Base-by-base conservation (phyloP, 306 rosid species). In the Astragalus membranaceus region DNA sequence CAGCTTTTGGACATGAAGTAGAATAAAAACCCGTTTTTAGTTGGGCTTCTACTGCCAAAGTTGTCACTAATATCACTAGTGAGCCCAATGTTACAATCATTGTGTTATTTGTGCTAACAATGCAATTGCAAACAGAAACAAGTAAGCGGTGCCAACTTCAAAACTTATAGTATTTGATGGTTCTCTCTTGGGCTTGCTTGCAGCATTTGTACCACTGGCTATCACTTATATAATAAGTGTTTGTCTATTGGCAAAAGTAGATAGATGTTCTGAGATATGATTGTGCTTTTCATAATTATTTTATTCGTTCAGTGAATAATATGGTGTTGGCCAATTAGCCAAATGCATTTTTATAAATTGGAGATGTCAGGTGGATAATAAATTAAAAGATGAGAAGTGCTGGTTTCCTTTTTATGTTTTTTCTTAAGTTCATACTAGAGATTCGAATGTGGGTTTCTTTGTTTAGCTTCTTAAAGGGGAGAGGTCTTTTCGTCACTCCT, bases 1-100 rank as follows among this genome's bases (percentile, higher is more conserved):
- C 95, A 3, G 81, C 92, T 46, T 29, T 80, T 12, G 90, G 92
- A 68, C 98, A 92, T 66, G 92, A 76, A 68, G 59, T 74, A 2
- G 89, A 83, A 60, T 89, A 89, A 62, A 84, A 92, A 66, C 94
- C 94, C 35, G 69, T 61, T 79, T 52, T 54, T 15, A 92, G 59
- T 69, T 92, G 90, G 42, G 83, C 78, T 35, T 86, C 3, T 3
- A 52, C 86, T 47, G 71, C 37, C 58, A 59, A 75, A 76, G 13
- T 54, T 83, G 82, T 71, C 46, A 60, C 64, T 42, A 85, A 57
- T 67, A 87, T 75, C 46, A 74, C 17, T 46, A 87, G 6, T 52
- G 42, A 78, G 57, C 69, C 23, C 10, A 74, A 69, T 6, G 20
- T 66, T 42, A 43, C 62, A 78, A 72, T 77, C 88, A 79, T 87